These are phyloP conservation scores for Themeda triandra DNA, from an alignment of 176 grass and related monocot genomes.

Conservation along the genomic window DNA sequence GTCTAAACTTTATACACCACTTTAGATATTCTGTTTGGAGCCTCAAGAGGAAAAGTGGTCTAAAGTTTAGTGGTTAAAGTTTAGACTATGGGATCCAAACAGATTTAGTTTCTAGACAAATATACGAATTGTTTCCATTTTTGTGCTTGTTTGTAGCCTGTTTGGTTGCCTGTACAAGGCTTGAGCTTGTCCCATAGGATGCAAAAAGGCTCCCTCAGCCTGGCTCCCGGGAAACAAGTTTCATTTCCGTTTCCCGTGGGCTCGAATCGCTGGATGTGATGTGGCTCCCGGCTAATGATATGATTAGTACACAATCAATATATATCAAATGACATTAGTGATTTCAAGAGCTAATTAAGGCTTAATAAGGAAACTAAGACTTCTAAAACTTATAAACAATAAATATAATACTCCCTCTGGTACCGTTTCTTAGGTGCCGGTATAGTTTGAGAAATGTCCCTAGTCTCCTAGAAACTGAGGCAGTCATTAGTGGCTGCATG, in stretches of 20 bases:
- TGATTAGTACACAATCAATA: background rate
- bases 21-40: too few species aligned
- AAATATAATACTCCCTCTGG: background rate
- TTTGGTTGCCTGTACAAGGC: background rate
- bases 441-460: background rate
- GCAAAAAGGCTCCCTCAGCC: background rate
- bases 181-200: background rate
- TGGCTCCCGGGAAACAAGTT: background rate
- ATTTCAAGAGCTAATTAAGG: background rate
- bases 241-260: background rate
- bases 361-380: background rate
- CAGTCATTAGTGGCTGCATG: background rate
- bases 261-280: background rate
- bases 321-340: background rate
- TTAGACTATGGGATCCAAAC: too few species aligned
- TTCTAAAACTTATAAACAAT: background rate
- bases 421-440: background rate
- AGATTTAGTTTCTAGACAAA: background rate
- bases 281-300: background rate
- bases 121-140: background rate
- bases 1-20: too few species aligned
- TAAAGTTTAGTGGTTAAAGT: too few species aligned
- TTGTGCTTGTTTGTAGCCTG: background rate
- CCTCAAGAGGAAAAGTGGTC: too few species aligned
- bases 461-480: background rate